Conservation (phyloP, 768 basidiomycete species). For the Lactarius psammicola region DNA sequence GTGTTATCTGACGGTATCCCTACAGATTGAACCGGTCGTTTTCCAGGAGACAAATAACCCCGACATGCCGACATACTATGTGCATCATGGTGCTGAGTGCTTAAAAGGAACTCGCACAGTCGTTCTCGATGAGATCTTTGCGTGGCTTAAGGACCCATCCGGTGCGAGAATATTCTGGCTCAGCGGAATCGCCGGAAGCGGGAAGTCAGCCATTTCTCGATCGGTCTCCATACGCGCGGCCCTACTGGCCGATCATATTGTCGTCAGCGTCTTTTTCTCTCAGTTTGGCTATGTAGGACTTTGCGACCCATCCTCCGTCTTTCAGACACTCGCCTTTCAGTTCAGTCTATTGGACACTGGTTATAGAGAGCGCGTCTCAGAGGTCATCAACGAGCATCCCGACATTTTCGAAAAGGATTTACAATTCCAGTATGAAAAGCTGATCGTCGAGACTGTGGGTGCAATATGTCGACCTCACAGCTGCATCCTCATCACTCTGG, state of each 20-base stretch:
- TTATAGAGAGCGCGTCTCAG: not conserved
- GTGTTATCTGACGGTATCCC: too few relatives aligned
- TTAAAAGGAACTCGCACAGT: too few relatives aligned
- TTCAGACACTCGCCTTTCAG: not conserved
- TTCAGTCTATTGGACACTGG: not conserved
- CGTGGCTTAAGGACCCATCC: too few relatives aligned
- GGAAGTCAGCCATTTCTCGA: too few relatives aligned
- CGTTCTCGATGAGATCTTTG: too few relatives aligned
- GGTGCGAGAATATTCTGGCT: too few relatives aligned
- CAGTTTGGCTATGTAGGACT: not conserved
- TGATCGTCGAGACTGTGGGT: not conserved
- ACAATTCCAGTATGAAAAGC: not conserved
- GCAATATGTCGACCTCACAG: not conserved
- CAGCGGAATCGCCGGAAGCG: too few relatives aligned
- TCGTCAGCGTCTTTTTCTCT: not conserved
- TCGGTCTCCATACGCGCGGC: too few relatives aligned
- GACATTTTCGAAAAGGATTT: not conserved
- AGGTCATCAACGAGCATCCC: not conserved
- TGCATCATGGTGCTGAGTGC: too few relatives aligned
- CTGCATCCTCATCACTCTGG: not conserved
- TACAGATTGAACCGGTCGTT: too few relatives aligned
- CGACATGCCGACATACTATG: too few relatives aligned
- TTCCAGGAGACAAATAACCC: too few relatives aligned
- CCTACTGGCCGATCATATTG: not conserved
- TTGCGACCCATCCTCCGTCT: not conserved